Conservation (phyloP, 2,329 filamentous ascomycete genomes). For the Colletotrichum lupini region DNA sequence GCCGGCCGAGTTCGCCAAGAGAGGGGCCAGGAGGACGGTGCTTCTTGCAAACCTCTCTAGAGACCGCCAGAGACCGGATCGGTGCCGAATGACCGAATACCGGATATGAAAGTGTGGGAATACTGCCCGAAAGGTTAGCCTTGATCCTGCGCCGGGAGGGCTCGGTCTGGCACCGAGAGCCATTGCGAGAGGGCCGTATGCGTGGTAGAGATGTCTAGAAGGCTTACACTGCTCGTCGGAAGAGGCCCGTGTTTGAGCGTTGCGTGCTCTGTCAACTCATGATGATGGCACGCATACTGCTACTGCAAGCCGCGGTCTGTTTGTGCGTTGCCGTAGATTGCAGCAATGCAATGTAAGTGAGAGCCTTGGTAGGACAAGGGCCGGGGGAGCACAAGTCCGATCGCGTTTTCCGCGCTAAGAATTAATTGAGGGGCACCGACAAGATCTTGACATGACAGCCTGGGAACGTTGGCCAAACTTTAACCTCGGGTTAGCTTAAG, state of each 20-base stretch:
- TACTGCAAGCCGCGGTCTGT: background rate
- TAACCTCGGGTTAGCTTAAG: background rate
- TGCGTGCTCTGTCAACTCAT: background rate
- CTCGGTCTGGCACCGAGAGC: background rate
- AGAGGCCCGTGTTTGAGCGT: slow-evolving; percentile 17
- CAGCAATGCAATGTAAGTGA: background rate
- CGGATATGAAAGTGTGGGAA: background rate
- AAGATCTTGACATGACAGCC: slow-evolving; percentile 25
- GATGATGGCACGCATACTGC: too few species aligned
- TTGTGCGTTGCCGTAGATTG: background rate
- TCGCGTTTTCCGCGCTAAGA: background rate
- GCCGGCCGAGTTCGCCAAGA: slow-evolving; percentile 9
- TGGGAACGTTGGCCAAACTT: slow-evolving; percentile 22
- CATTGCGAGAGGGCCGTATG: background rate
- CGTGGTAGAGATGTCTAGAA: slow-evolving; percentile 4
- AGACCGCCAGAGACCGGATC: background rate
- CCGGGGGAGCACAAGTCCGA: background rate
- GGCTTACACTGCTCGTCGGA: background rate
- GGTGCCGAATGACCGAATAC: slow-evolving; percentile 5
- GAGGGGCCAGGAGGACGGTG: too few species aligned
- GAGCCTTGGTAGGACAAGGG: background rate
- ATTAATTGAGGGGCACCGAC: background rate
- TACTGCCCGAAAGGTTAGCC: background rate
- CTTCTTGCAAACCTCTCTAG: background rate
- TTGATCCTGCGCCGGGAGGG: background rate